A percentile compares a stretch with the other conserved stretches of the same genome.
phyloP scores from a whole-genome alignment of 305 asterid genomes.

The Stenogyne calaminthoides region DNA sequence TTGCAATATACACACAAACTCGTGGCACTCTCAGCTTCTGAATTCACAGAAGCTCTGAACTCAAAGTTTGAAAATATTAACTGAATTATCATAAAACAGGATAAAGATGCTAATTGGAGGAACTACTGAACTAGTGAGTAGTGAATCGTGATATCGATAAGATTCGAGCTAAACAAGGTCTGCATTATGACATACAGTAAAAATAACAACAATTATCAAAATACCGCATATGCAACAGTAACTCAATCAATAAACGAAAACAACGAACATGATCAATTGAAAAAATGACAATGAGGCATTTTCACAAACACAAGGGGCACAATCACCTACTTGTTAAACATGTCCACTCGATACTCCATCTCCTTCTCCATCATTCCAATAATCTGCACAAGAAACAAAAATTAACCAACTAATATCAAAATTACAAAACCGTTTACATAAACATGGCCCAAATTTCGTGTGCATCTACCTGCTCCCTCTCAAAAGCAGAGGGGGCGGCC shows the following conservation, averaged over 20 bases:
- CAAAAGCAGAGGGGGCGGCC: constrained; percentile 21
- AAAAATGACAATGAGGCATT: constrained; percentile 17
- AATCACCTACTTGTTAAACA: constrained; percentile 49
- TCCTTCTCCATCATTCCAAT: constrained; percentile 53
- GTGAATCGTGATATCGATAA: background rate
- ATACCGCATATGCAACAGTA: background rate
- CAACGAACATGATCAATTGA: background rate
- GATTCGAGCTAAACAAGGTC: constrained; percentile 10
- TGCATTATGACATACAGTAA: background rate
- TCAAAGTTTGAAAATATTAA: background rate
- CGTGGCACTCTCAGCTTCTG: background rate
- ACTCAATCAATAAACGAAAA: background rate
- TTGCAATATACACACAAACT: background rate
- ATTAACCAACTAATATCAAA: background rate
- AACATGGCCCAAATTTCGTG: background rate
- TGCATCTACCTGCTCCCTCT: constrained; percentile 30
- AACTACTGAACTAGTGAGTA: too few species aligned
- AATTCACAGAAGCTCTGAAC: background rate
- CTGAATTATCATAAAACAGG: background rate
- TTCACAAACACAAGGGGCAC: constrained; percentile 21
- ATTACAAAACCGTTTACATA: background rate
- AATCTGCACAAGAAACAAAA: constrained; percentile 33
- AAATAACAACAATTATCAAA: background rate
- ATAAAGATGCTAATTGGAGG: background rate
- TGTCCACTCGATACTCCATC: constrained; percentile 54